These are phyloP conservation scores for Picea glauca DNA, from an alignment of 75 land plant species.

Conservation along the genomic window DNA sequence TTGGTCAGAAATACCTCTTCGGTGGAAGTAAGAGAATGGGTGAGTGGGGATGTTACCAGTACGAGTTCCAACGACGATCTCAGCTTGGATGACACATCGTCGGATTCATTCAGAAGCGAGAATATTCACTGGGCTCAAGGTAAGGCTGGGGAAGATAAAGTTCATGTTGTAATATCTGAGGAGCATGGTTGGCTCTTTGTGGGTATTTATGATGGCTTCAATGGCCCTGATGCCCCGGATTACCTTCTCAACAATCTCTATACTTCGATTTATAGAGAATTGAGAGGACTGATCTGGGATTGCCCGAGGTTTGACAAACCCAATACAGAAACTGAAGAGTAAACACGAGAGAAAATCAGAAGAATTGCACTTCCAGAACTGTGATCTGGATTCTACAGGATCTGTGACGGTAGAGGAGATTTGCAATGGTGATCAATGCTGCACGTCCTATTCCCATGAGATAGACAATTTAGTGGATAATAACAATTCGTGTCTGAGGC, in stretches of 20 bases:
- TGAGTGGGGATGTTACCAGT: conserved; percentile 19
- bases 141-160: conserved; percentile 91
- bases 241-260: conserved; percentile 79
- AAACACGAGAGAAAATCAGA: neutral
- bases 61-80: conserved; percentile 29
- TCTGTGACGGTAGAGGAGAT: neutral
- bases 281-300: conserved; percentile 77
- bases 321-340: neutral
- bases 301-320: neutral
- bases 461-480: neutral
- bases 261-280: conserved; percentile 60
- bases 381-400: neutral
- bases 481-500: neutral
- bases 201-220: conserved; percentile 93
- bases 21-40: conserved; percentile 32
- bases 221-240: conserved; percentile 94
- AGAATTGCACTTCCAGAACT: neutral
- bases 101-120: conserved; percentile 33
- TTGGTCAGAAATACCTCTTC: conserved; percentile 39
- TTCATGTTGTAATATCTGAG: conserved; percentile 88
- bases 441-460: neutral
- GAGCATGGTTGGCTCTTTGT: conserved; percentile 91
- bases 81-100: conserved; percentile 16
- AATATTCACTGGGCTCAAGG: conserved; percentile 97
- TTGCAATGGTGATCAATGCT: neutral